These are phyloP conservation scores for Aureobasidium sp. DNA, from an alignment of 2,329 filamentous ascomycete species.

Conservation along the genomic window DNA sequence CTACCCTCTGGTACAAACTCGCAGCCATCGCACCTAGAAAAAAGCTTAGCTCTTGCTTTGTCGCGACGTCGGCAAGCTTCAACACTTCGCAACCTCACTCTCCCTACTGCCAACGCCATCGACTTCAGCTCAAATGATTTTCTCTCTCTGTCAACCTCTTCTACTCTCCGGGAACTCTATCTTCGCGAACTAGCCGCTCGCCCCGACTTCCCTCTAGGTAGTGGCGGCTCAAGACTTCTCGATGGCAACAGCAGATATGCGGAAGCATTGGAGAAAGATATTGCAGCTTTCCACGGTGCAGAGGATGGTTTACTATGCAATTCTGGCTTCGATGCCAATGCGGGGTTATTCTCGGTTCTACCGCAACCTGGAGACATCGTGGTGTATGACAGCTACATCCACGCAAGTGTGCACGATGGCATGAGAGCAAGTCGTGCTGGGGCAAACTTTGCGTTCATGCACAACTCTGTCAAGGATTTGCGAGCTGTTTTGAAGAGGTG, in stretches of 20 bases:
- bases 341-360: conserved; percentile 39
- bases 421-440: conserved; percentile 57
- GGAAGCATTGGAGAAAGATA: conserved; percentile 48
- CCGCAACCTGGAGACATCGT: conserved; percentile 44
- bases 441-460: conserved; percentile 44
- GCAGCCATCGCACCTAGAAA: conserved; percentile 17
- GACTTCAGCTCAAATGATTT: conserved; percentile 64
- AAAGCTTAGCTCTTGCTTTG: conserved; percentile 24
- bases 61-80: conserved; percentile 35
- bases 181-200: conserved; percentile 37
- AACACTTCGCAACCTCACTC: conserved; percentile 41
- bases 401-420: conserved; percentile 71
- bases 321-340: conserved; percentile 45
- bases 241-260: conserved; percentile 58
- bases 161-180: conserved; percentile 40
- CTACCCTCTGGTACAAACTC: neutral
- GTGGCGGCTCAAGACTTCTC: conserved; percentile 53
- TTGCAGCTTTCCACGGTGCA: conserved; percentile 54
- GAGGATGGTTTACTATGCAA: conserved; percentile 52
- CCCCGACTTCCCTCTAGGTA: conserved; percentile 40
- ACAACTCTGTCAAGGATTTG: conserved; percentile 44
- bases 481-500: conserved; percentile 24
- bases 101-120: conserved; percentile 30
- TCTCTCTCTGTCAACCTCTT: conserved; percentile 47
- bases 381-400: conserved; percentile 66